These are phyloP conservation scores for Coemansia sp. DNA, from an alignment of 192 early-diverging fungal species.

Conservation along the genomic window DNA sequence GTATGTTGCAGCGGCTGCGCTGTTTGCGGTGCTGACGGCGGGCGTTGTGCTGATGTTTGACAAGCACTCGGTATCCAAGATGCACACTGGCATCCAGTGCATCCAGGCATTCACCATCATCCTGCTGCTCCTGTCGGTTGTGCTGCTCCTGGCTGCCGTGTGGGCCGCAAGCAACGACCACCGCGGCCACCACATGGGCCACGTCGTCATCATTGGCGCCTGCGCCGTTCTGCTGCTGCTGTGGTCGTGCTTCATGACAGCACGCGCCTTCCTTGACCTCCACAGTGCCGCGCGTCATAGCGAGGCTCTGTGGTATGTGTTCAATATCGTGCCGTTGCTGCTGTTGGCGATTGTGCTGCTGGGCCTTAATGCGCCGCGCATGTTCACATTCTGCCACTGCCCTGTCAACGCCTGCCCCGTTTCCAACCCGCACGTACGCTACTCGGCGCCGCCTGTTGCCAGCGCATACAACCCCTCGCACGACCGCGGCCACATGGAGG, in stretches of 20 bases:
- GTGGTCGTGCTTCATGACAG: slow-evolving; percentile 50
- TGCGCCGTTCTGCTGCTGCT: slow-evolving; percentile 33
- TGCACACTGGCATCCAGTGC: slow-evolving; percentile 45
- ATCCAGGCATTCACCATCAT: slow-evolving; percentile 49
- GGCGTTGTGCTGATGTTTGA: slow-evolving; percentile 50
- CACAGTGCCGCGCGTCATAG: slow-evolving; percentile 39
- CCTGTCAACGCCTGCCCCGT: slow-evolving; percentile 47
- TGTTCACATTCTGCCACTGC: slow-evolving; percentile 55
- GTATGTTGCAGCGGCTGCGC: slow-evolving; percentile 19
- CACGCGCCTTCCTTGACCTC: slow-evolving; percentile 39
- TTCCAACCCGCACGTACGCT: slow-evolving; percentile 46
- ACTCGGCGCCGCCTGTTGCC: slow-evolving; percentile 12
- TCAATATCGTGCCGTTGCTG: slow-evolving; percentile 45
- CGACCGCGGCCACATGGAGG: slow-evolving; percentile 16
- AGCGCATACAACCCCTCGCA: slow-evolving; percentile 23
- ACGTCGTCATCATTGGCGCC: slow-evolving; percentile 42
- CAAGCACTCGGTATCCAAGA: slow-evolving; percentile 28
- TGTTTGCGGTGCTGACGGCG: slow-evolving; percentile 42
- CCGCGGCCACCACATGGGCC: slow-evolving; percentile 45
- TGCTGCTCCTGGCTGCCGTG: slow-evolving; percentile 20
- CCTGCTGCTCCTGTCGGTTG: slow-evolving; percentile 28
- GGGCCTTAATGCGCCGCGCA: slow-evolving; percentile 42
- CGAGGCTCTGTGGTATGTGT: slow-evolving; percentile 54
- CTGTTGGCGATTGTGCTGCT: slow-evolving; percentile 43
- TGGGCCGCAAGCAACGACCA: slow-evolving; percentile 45